Evolutionary conservation across 768 basidiomycete genomes (phyloP), one percentile per base, ranked within the genome.

Genomic region (Hysterangium stoloniferum): DNA sequence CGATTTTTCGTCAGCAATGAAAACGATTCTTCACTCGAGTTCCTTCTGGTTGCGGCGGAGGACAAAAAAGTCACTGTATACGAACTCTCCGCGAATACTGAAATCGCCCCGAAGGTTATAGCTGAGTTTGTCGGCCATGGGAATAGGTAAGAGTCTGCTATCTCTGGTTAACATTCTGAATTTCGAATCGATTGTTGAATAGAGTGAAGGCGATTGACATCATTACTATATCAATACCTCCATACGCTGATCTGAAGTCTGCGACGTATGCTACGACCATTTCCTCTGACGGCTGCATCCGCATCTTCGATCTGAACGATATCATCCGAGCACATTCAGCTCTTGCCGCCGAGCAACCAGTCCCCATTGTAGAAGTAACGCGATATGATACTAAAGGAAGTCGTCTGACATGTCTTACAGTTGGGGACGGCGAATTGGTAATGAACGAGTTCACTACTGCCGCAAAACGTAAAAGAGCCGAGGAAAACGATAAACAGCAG

Each of bases 271-370:
- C 80, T 3, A 77, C 80, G 56, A 86, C 91, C 2, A 81, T 79
- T 13, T 97, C 93, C 0, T 96, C 95, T 0, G 96, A 98, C 53
- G 96, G 96, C 6, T 79, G 80, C 52, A 77, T 93, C 50, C 77
- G 80, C 55, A 60, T 93, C 17, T 92, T 83, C 64, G 84, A 93
- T 62, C 67, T 91, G 50, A 72, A 75, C 1, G 59, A 64, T 5
- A 58, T 86, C 3, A 73, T 80, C 20, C 54, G 57, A 2, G 19
- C n/a, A 32, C 11, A 25, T 25, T 1, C 19, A 12, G 8, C 41
- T 13, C 22, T 32, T 35, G 56, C 13, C 34, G 56, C 59, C 15
- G 56, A 56, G 40, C 56, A 49, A 22, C 54, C 62, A 35, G 37
- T 42, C 15, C 64, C 74, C 36, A 68, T 88, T 19, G 61, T 66